Base-by-base conservation (phyloP, 805 yeast genomes). In the Starmerella bombicola region DNA sequence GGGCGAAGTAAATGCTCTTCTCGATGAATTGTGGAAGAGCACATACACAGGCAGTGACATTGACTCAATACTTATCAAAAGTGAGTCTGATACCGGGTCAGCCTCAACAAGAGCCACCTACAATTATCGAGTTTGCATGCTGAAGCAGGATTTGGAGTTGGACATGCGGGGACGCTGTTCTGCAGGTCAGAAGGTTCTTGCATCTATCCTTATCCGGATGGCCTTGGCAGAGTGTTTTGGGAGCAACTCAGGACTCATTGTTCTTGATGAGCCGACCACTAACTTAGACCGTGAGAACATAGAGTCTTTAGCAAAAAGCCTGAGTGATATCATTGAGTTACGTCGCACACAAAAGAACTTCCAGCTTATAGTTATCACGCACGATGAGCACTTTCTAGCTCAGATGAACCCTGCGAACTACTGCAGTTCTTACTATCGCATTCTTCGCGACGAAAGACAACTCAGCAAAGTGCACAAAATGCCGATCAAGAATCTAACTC, bases 111-210 rank as follows among this genome's bases (percentile, higher is more conserved):
- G 93, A 42, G 45, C 49, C 4, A 73, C 91, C 1, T 88, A 86
- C 58, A 86, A 88, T 56, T 88, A 88, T 55, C 67, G 96, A 29
- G 96, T 91, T 16, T 94, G 86, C 18, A 91, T 91, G 98, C 76
- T 77, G 44, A 91, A 91, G 57, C 83, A 80, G 54, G 88, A 81
- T 44, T 80, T 78, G 1, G 97, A 91, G 58, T 64, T 91, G 35
- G 99, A 91, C 56, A 91, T 91, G 99, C 71, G 99, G 47, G 99
- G 98, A 0, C 65, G 98, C 43, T 91, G 99, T 58, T 83, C 95
- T 1, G 97, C 98, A 0, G 99, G 99, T 0, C 99, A 91, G 60
- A 83, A 85, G 54, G 96, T 91, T 4, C 62, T 91, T 34, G 95
- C 97, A 0, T 79, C 93, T 30, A 86, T 91, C 35, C 76, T 91